phyloP scores from a whole-genome alignment of 2,329 filamentous ascomycete species.

The Blastomyces parvus region DNA sequence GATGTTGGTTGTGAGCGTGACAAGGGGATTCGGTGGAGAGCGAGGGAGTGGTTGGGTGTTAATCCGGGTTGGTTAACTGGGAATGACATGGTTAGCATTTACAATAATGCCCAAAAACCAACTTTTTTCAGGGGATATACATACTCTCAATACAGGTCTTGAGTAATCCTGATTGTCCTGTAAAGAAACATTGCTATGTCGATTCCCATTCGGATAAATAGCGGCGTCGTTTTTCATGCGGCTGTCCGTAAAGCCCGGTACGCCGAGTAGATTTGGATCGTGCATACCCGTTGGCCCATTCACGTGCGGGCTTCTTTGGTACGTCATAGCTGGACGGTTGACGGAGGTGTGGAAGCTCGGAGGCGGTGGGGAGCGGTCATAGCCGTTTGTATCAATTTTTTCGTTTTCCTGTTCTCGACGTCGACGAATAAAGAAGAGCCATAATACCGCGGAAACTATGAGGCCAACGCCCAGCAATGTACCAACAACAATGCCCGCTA shows the following conservation, averaged over 20 bases:
- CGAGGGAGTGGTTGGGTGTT: background rate
- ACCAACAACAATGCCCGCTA: conserved; percentile 39
- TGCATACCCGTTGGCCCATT: conserved; percentile 1
- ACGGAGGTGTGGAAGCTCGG: conserved; percentile 15
- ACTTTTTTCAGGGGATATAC: conserved; percentile 13
- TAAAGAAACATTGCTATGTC: conserved; percentile 37
- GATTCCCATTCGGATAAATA: conserved; percentile 34
- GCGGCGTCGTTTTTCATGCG: conserved; percentile 36
- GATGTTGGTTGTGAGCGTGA: background rate
- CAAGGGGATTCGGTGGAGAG: background rate
- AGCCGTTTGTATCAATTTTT: conserved; percentile 12
- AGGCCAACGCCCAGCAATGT: conserved; percentile 31
- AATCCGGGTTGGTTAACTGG: conserved; percentile 17
- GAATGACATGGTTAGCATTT: background rate
- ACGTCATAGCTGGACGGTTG: conserved; percentile 1
- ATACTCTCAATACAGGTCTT: conserved; percentile 36
- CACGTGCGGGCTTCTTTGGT: background rate
- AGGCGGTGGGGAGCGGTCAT: conserved; percentile 15
- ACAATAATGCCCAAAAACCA: background rate
- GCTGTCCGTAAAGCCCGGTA: conserved; percentile 34
- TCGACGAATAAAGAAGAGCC: conserved; percentile 32
- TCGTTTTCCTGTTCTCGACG: conserved; percentile 19
- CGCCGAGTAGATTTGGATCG: conserved; percentile 10
- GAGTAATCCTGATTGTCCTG: conserved; percentile 43
- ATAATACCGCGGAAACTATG: conserved; percentile 30